These are phyloP conservation scores for Psidium friedrichsthalianum DNA, from an alignment of 345 rosid species.

Conservation along the genomic window DNA sequence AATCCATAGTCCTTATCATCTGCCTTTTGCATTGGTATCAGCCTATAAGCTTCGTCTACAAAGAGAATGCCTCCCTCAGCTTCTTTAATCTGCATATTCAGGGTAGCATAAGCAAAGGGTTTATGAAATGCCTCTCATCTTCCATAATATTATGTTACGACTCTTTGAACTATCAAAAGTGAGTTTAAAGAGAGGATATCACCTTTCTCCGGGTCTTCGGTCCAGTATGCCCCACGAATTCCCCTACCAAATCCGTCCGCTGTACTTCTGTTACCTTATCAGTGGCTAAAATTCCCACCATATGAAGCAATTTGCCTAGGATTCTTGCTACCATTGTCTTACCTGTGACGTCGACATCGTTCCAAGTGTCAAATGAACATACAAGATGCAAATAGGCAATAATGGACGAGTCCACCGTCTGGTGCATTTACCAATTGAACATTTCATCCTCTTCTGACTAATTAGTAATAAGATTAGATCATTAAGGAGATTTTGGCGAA, in stretches of 20 bases:
- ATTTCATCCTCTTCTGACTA: not conserved
- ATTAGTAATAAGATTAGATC: not conserved
- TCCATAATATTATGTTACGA: not conserved
- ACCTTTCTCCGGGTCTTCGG: slow-evolving; percentile 97
- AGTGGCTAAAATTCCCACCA: slow-evolving; percentile 88
- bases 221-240: slow-evolving; percentile 97
- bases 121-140: not conserved
- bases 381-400: not conserved
- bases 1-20: slow-evolving; percentile 95
- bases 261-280: slow-evolving; percentile 32
- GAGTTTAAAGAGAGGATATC: not conserved
- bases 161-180: not conserved
- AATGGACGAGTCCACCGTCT: not conserved
- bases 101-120: not conserved
- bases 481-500: not conserved
- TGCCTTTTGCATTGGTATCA: slow-evolving; percentile 88
- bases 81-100: slow-evolving; percentile 58
- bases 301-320: slow-evolving; percentile 80
- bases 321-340: slow-evolving; percentile 98
- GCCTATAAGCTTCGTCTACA: slow-evolving; percentile 93
- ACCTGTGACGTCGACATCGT: slow-evolving; percentile 24
- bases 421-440: not conserved
- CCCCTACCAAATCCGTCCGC: slow-evolving; percentile 97
- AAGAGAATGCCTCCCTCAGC: slow-evolving; percentile 99
- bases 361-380: not conserved